A percentile compares a stretch with the other conserved stretches of the same genome.
phyloP scores from a whole-genome alignment of 1,284 basidiomycete species.

The Quambalaria eucalypti region DNA sequence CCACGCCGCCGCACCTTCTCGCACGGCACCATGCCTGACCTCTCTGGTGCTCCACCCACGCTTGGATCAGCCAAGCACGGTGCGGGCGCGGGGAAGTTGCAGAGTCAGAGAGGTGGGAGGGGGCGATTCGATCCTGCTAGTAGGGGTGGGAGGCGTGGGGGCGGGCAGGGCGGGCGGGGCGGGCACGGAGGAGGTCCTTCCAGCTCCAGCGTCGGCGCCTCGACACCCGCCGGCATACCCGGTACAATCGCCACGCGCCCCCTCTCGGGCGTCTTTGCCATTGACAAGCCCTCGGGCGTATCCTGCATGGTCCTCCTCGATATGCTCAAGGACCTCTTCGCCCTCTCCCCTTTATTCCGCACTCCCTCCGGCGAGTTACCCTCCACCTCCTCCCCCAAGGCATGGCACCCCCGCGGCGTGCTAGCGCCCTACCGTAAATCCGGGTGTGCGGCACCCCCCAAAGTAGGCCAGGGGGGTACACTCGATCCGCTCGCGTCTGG shows the following conservation, averaged over 20 bases:
- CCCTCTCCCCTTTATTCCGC: constrained; percentile 55
- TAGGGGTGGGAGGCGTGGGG: not conserved
- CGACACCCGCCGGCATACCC: not conserved
- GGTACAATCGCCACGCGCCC: constrained; percentile 47
- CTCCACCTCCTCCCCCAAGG: constrained; percentile 40
- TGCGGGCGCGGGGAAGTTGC: not conserved
- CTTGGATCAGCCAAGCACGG: not conserved
- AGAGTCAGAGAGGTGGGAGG: not conserved
- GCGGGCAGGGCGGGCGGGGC: not conserved
- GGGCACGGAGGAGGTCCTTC: not conserved
- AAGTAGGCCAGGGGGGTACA: constrained; percentile 87
- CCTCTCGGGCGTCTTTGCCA: constrained; percentile 68
- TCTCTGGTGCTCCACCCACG: not conserved
- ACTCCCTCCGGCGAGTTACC: constrained; percentile 47
- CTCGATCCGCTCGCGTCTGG: constrained; percentile 94
- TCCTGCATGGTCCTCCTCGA: constrained; percentile 87
- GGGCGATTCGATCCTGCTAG: not conserved
- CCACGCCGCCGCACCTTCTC: not conserved
- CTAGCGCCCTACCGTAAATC: not conserved
- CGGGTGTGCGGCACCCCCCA: constrained; percentile 46
- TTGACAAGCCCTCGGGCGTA: constrained; percentile 76
- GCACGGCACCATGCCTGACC: not conserved
- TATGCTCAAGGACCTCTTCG: constrained; percentile 69
- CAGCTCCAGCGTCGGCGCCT: not conserved
- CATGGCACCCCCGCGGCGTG: constrained; percentile 11